Conservation (phyloP, 2,329 filamentous ascomycete species). For the Fusarium concolor region DNA sequence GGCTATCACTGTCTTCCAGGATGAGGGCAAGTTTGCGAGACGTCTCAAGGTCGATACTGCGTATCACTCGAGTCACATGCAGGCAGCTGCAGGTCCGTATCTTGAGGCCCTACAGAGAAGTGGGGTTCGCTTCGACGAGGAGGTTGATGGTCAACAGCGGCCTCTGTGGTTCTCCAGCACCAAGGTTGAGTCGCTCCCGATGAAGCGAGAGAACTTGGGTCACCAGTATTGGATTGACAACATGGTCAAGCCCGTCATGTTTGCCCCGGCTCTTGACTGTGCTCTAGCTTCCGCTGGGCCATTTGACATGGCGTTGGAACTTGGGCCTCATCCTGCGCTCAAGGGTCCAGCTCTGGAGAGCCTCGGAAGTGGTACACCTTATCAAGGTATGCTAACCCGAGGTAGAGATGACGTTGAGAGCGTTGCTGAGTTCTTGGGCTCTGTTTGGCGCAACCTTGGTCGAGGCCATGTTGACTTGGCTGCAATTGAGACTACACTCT, state of each 20-base stretch:
- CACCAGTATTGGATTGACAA: conserved; percentile 5
- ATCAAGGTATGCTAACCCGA: background rate
- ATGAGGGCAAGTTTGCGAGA: conserved; percentile 5
- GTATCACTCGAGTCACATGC: conserved; percentile 11
- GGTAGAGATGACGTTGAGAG: conserved; percentile 1
- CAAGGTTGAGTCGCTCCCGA: background rate
- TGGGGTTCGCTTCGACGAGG: background rate
- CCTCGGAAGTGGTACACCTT: background rate
- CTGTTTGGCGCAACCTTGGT: conserved; percentile 6
- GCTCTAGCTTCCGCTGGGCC: background rate
- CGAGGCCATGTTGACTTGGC: conserved; percentile 4
- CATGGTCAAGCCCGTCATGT: conserved; percentile 1
- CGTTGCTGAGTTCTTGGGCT: background rate
- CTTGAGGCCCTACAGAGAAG: background rate
- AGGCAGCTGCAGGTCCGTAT: background rate
- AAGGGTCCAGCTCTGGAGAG: background rate
- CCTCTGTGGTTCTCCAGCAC: background rate
- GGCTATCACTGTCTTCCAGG: conserved; percentile 4
- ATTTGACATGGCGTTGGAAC: background rate
- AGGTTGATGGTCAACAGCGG: background rate
- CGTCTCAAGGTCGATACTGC: conserved; percentile 14
- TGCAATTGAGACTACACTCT: background rate
- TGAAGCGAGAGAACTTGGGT: background rate
- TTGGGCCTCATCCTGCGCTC: conserved; percentile 10
- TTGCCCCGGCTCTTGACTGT: background rate